Conservation (phyloP, 331 rosid species). For the Rosa hybrid region DNA sequence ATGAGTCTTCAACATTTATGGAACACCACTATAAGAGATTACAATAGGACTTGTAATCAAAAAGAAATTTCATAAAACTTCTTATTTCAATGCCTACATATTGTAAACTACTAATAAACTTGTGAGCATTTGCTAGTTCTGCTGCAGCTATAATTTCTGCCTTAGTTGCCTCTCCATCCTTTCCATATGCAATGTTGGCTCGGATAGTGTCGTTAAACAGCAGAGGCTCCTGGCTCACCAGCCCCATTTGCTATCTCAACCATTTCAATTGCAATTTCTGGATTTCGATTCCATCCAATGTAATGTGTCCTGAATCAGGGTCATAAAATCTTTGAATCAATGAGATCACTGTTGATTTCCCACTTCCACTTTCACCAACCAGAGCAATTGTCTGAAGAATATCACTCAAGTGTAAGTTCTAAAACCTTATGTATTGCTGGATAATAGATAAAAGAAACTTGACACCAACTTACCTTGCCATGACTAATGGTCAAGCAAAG, state of each 20-base stretch:
- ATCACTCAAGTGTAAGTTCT: background rate
- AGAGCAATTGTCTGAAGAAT: conserved; percentile 39
- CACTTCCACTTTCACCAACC: conserved; percentile 54
- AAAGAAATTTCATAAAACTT: background rate
- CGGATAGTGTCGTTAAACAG: conserved; percentile 46
- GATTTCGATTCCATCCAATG: conserved; percentile 40
- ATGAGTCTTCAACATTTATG: background rate
- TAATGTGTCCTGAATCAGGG: conserved; percentile 39
- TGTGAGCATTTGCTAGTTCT: conserved; percentile 38
- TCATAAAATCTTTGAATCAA: conserved; percentile 40
- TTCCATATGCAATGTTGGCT: conserved; percentile 42
- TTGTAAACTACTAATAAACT: conserved; percentile 36
- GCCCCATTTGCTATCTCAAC: conserved; percentile 48
- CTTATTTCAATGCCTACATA: conserved; percentile 5
- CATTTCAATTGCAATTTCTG: conserved; percentile 33
- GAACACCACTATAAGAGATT: no score
- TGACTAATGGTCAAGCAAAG: conserved; percentile 63
- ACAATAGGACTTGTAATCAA: background rate
- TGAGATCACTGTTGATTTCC: conserved; percentile 45
- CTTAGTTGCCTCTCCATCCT: conserved; percentile 37
- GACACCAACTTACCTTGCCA: conserved; percentile 59
- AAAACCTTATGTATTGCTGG: background rate
- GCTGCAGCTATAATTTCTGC: conserved; percentile 44
- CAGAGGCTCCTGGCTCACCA: conserved; percentile 52
- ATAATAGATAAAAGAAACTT: background rate